Base-by-base conservation (phyloP, 768 basidiomycete species). In the Naganishia vaughanmartiniae region DNA sequence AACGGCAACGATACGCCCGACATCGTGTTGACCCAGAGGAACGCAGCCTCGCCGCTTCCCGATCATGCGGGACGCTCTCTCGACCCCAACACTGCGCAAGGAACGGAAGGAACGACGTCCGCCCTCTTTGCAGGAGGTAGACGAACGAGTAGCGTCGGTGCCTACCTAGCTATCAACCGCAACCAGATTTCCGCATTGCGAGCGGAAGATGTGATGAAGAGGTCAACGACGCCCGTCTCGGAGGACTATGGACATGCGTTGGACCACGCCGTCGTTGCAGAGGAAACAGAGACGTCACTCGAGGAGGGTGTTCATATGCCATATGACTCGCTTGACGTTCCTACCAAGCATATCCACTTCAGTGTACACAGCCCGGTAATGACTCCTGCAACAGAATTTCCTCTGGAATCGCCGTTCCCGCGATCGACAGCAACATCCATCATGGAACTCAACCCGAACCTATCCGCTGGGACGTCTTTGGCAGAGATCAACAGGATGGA, bases 181-280 rank as follows among this genome's bases (percentile, higher is more conserved):
- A 63, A 46, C 28, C 60, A 63, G 15, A 63, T 63, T 0, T 63
- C 60, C 7, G 60, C 60, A 1, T 42, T 63, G n/a, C 60, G 42
- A 26, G 60, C 60, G 2, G 60, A 63, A 45, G 60, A 63, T 63
- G 60, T 36, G 21, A 63, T 45, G 60, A 63, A 63, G 33, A 46
- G 60, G 39, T 63, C 60, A 10, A 63, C 60, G 4, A 63, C 60
- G 15, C 60, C 60, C 7, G 60, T 63, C 5, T 17, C n/a, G 15
- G 42, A 42, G 5, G 42, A 63, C 15, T 6, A 9, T 5, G 11
- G 12, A n/a, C 39, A 63, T 46, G 39, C 24, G 3, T 45, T 63
- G 26, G 60, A 63, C 26, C 39, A 63, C 30, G 60, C 60, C 21
- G 39, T 63, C 39, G 60, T 63, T 26, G 39, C 7, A 24, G 57